A percentile compares a stretch with the other conserved stretches of the same genome.
Conservation (phyloP, 1,139 yeast genomes). For the Sugiyamaella sp. region DNA sequence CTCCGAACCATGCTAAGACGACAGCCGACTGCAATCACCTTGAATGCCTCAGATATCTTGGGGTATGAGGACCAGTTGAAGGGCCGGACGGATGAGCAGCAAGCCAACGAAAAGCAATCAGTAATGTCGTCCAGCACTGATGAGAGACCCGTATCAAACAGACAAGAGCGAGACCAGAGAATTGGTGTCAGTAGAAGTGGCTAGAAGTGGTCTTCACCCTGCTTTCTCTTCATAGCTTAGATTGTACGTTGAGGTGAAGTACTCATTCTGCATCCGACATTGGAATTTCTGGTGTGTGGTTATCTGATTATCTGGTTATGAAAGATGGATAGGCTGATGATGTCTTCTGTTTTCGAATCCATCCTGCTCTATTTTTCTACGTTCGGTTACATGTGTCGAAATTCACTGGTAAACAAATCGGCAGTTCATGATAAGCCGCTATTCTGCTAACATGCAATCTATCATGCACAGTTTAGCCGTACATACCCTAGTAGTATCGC, state of each 20-base stretch:
- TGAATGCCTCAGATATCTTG: conserved; percentile 67
- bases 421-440: too few species aligned
- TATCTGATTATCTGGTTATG: too few species aligned
- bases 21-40: conserved; percentile 63
- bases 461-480: not conserved
- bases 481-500: not conserved
- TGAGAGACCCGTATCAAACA: not conserved
- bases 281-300: not conserved
- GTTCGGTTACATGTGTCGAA: too few species aligned
- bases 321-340: too few species aligned
- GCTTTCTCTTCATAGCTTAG: not conserved
- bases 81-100: conserved; percentile 8
- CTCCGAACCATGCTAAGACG: conserved; percentile 55
- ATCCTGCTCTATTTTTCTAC: too few species aligned
- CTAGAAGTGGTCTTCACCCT: not conserved
- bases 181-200: conserved; percentile 15
- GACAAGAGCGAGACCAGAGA: conserved; percentile 11
- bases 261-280: not conserved
- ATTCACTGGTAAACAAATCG: too few species aligned
- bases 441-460: not conserved
- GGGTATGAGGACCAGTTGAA: conserved; percentile 56
- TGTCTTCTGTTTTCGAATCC: too few species aligned
- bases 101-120: not conserved
- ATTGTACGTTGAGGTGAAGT: not conserved
- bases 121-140: not conserved